These are phyloP conservation scores for Dipteronia dyeriana DNA, from an alignment of 345 rosid species.

Conservation along the genomic window DNA sequence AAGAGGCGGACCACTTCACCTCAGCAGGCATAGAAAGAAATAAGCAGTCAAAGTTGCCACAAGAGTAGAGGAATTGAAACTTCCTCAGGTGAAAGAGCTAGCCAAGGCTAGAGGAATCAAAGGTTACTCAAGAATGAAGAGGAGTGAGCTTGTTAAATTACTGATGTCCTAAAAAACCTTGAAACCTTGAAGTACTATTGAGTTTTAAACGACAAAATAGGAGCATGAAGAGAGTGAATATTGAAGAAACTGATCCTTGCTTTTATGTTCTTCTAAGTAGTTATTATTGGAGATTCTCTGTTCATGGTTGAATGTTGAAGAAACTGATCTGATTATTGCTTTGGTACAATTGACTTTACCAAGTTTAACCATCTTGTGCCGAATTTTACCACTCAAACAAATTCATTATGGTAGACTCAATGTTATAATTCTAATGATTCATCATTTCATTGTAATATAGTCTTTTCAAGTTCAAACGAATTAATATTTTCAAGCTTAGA, in stretches of 20 bases:
- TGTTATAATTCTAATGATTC: too few species aligned
- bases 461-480: too few species aligned
- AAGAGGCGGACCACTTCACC: constrained; percentile 21
- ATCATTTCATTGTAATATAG: too few species aligned
- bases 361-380: too few species aligned
- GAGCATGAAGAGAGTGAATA: neutral
- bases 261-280: neutral
- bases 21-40: neutral
- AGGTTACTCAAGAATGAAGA: constrained; percentile 72
- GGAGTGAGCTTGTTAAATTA: constrained; percentile 50
- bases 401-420: too few species aligned
- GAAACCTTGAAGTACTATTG: neutral
- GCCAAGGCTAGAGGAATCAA: constrained; percentile 64
- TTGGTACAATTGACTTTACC: too few species aligned
- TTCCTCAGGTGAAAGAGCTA: constrained; percentile 58
- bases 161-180: constrained; percentile 32
- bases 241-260: neutral
- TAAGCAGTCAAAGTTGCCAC: constrained; percentile 20
- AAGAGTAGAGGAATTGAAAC: constrained; percentile 57
- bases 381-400: too few species aligned
- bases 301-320: too few species aligned
- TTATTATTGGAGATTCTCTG: neutral
- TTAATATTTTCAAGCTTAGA: too few species aligned
- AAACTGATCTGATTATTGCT: too few species aligned
- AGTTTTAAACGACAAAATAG: neutral